Evolutionary conservation across 495 filamentous ascomycete species (phyloP).

Genomic region (Bathelium albidoporum): DNA sequence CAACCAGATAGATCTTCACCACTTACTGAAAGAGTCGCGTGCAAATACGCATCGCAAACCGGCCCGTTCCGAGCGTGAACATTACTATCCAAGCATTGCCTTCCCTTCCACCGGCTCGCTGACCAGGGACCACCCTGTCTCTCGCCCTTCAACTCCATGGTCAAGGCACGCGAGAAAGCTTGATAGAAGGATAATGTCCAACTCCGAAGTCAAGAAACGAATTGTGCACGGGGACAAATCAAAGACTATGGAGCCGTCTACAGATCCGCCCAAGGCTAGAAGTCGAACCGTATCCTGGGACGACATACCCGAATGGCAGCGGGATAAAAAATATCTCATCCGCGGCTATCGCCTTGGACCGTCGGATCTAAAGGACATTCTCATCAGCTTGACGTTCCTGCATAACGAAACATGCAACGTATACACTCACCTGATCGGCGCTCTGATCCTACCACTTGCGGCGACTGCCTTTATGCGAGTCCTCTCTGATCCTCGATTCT

Average conservation of each 20-base stretch:
- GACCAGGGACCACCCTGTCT: no score
- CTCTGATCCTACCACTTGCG: constrained; percentile 2
- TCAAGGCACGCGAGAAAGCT: no score
- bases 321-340: constrained; percentile 16
- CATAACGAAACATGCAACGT: constrained; percentile 13
- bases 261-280: constrained; percentile 3
- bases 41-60: neutral
- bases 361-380: constrained; percentile 15
- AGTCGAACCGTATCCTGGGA: constrained; percentile 11
- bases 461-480: constrained; percentile 1
- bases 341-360: constrained; percentile 10
- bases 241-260: constrained; percentile 4
- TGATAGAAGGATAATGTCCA: constrained; percentile 7
- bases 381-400: constrained; percentile 10
- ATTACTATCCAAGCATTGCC: no score
- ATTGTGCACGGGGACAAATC: neutral
- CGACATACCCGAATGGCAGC: constrained; percentile 16
- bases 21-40: neutral
- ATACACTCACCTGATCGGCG: constrained; percentile 11
- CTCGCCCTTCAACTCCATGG: no score
- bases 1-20: neutral
- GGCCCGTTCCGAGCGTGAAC: no score
- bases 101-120: no score
- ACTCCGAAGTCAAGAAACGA: constrained; percentile 14
- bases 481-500: constrained; percentile 2